phyloP scores from a whole-genome alignment of 1,284 basidiomycete genomes.

The Neolentinus lepideus region DNA sequence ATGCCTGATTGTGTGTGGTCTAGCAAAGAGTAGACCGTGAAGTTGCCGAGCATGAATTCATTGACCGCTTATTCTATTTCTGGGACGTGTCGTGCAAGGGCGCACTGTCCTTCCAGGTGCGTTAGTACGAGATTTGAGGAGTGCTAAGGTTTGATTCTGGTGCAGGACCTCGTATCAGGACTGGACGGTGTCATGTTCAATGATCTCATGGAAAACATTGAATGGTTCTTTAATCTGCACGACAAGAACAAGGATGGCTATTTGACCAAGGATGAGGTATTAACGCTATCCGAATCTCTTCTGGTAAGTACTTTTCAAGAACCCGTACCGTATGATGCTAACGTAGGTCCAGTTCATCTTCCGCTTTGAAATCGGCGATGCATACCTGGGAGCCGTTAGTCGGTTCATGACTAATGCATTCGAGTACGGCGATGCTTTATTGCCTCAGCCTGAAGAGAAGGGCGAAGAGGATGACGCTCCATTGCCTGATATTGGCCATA shows the following conservation, averaged over 20 bases:
- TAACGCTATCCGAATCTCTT: conserved; percentile 92
- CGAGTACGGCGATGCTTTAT: conserved; percentile 87
- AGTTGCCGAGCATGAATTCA: conserved; percentile 79
- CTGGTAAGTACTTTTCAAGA: conserved; percentile 48
- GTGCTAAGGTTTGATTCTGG: not conserved
- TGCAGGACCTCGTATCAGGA: conserved; percentile 84
- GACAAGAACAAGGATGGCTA: conserved; percentile 95
- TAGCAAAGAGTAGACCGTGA: conserved; percentile 77
- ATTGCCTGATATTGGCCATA: conserved; percentile 47
- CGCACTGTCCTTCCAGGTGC: conserved; percentile 78
- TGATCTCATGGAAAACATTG: conserved; percentile 96
- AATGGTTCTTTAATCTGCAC: conserved; percentile 97
- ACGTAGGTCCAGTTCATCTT: conserved; percentile 77
- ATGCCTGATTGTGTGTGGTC: not conserved
- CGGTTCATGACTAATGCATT: conserved; percentile 97
- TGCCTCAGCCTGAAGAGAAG: conserved; percentile 38
- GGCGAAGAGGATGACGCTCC: conserved; percentile 34
- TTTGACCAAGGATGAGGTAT: conserved; percentile 92
- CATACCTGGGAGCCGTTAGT: conserved; percentile 91
- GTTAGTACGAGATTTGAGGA: conserved; percentile 10
- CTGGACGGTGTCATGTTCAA: conserved; percentile 92
- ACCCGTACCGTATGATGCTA: not conserved
- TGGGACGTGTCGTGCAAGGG: conserved; percentile 84
- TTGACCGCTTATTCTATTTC: conserved; percentile 80
- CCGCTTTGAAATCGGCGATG: conserved; percentile 95